Percentiles rank a stretch among this genome's conserved stretches.
Conservation (phyloP, 2,329 filamentous ascomycete species). For the Alternaria sp. region DNA sequence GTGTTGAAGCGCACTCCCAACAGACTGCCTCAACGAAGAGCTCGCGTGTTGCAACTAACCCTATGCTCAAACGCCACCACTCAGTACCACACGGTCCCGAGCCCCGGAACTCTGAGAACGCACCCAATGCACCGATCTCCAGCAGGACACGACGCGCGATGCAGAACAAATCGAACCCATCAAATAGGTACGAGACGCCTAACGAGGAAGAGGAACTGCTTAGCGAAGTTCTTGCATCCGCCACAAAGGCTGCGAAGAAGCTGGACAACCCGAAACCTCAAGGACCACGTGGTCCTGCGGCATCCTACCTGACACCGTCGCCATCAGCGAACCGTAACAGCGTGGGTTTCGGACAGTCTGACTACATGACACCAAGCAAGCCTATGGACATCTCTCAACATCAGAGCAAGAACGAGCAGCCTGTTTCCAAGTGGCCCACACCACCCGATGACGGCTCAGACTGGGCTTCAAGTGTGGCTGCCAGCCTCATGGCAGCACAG, state of each 20-base stretch:
- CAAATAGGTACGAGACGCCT: slow-evolving; percentile 88
- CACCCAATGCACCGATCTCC: slow-evolving; percentile 66
- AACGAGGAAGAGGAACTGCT: slow-evolving; percentile 96
- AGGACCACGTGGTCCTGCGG: slow-evolving; percentile 62
- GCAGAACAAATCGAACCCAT: slow-evolving; percentile 70
- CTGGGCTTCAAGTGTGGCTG: slow-evolving; percentile 83
- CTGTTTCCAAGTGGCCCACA: slow-evolving; percentile 82
- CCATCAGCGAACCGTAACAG: slow-evolving; percentile 84
- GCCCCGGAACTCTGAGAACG: slow-evolving; percentile 66
- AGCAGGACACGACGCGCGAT: slow-evolving; percentile 81
- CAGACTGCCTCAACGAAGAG: slow-evolving; percentile 37
- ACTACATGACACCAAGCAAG: slow-evolving; percentile 69
- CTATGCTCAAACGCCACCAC: slow-evolving; percentile 57
- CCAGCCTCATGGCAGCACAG: slow-evolving; percentile 63
- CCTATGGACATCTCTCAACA: slow-evolving; percentile 68
- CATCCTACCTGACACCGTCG: slow-evolving; percentile 73
- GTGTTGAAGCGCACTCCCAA: slow-evolving; percentile 56
- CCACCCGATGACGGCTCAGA: slow-evolving; percentile 86
- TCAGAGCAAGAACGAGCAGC: slow-evolving; percentile 52
- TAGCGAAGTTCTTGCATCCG: slow-evolving; percentile 83
- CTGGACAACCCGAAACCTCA: slow-evolving; percentile 62
- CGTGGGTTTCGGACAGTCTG: slow-evolving; percentile 71
- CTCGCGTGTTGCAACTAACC: slow-evolving; percentile 52
- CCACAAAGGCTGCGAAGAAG: slow-evolving; percentile 74
- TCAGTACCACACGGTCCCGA: slow-evolving; percentile 52